A percentile compares a stretch with the other conserved stretches of the same genome.
These are phyloP conservation scores for Sporodiniella umbellata DNA, from an alignment of 371 early-diverging fungal species.

Conservation along the genomic window DNA sequence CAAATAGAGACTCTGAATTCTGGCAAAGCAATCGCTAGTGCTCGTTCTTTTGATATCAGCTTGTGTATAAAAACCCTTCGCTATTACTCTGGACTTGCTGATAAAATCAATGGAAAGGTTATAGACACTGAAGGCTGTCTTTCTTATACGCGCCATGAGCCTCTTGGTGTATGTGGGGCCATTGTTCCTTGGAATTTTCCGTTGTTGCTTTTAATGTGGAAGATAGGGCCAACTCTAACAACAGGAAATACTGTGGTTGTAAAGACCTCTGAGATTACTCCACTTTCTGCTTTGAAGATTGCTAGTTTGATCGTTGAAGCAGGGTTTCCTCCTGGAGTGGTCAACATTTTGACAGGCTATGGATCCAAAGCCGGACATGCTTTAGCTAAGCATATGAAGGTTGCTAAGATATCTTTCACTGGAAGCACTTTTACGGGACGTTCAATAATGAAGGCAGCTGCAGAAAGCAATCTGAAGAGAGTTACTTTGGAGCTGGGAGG, in stretches of 20 bases:
- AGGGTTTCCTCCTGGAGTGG: conserved; percentile 61
- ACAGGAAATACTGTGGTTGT: conserved; percentile 82
- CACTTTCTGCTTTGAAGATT: conserved; percentile 47
- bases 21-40: conserved; percentile 41
- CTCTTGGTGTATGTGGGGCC: conserved; percentile 77
- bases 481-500: conserved; percentile 80
- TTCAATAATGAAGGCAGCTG: conserved; percentile 49
- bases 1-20: conserved; percentile 44
- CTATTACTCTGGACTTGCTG: conserved; percentile 83
- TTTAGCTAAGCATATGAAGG: conserved; percentile 38
- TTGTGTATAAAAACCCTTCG: conserved; percentile 52
- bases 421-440: conserved; percentile 60
- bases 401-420: conserved; percentile 63
- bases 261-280: conserved; percentile 84
- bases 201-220: conserved; percentile 74
- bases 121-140: conserved; percentile 43
- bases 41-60: conserved; percentile 55
- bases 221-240: conserved; percentile 85
- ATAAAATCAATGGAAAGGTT: conserved; percentile 66
- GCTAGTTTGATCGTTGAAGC: conserved; percentile 50
- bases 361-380: conserved; percentile 42
- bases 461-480: conserved; percentile 73
- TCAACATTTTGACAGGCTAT: conserved; percentile 66
- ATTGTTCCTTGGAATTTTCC: conserved; percentile 90
- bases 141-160: conserved; percentile 74